Base-by-base conservation (phyloP, 441 rosid genomes). In the Adansonia rubrostipa region DNA sequence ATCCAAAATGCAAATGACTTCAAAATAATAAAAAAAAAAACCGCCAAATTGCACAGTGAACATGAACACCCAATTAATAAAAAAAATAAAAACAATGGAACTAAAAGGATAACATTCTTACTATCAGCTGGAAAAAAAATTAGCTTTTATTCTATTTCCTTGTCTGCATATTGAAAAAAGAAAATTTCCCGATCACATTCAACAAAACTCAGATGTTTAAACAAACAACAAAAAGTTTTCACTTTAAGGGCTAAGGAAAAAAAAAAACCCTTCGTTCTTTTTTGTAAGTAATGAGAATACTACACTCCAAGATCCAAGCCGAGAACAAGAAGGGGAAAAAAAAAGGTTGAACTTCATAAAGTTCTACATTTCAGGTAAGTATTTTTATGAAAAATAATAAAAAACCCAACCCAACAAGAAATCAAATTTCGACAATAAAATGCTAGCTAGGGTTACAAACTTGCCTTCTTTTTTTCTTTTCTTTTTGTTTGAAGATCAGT, bases 1-100 rank as follows among this genome's bases (percentile, higher is more conserved):
- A 73, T 17, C 76, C 36, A 65, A 73, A 57, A 73, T 33, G 66
- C 73, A 22, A 48, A 70, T 70, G 19, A 48, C 58, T 22, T 70
- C 3, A 22, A 70, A 70, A 14, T 6, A 50, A 45, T 6, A 22
- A 48, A 19, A 54, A 19, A 56, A 40, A 62, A 14, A 36, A 54
- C 28, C 75, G 75, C 64, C 67, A 62, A 28, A 28, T 62, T 62
- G 28, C 67, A 17, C 10, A 51, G 48, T 54, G 45, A 72, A 2
- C 28, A 36, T 9, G 24, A 10, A n/a, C 40, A 71, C 50, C 63
- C 28, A 54, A 54, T 54, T 36, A 33, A 54, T 17, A 24, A 36
- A 36, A 24, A 62, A 24, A 40, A 40, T 0, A 7, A 14, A 51
- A 71, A 15, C 19, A 28, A 40, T 56, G 17, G 36, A 40, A 36